These are phyloP conservation scores for Boletus rubroflammeus DNA, from an alignment of 768 basidiomycete genomes.

Conservation along the genomic window DNA sequence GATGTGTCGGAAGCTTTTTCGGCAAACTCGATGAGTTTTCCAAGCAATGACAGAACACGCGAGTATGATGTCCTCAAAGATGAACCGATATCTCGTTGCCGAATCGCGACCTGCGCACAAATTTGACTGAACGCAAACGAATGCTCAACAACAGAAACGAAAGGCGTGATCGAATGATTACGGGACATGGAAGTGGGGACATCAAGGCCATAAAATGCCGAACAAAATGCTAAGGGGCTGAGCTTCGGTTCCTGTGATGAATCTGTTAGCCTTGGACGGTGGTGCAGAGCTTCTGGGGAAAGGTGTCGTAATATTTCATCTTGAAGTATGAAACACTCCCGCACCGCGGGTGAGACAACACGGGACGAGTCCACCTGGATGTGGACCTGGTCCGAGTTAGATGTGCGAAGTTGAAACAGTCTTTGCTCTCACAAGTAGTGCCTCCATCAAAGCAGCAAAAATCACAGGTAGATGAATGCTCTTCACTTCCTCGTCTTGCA, in stretches of 20 bases:
- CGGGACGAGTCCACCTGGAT: conserved; percentile 36
- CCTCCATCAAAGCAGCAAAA: conserved; percentile 64
- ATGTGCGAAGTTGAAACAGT: not conserved
- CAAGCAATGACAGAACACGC: conserved; percentile 49
- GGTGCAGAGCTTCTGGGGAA: conserved; percentile 46
- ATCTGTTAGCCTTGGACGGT: conserved; percentile 46
- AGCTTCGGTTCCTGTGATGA: conserved; percentile 33
- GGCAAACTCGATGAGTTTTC: conserved; percentile 45
- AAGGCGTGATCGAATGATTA: conserved; percentile 38
- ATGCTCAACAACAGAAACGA: conserved; percentile 56
- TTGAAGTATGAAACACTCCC: conserved; percentile 45
- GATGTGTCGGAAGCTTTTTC: conserved; percentile 31
- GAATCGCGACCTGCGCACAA: conserved; percentile 40
- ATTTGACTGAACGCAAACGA: conserved; percentile 44
- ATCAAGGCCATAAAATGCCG: conserved; percentile 56
- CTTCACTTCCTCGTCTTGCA: conserved; percentile 85
- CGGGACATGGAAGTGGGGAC: conserved; percentile 28
- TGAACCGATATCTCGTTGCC: conserved; percentile 29
- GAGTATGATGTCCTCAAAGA: conserved; percentile 49
- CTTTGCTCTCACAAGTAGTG: conserved; percentile 49
- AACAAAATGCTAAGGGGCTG: conserved; percentile 54
- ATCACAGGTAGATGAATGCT: conserved; percentile 77
- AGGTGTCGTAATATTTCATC: conserved; percentile 53
- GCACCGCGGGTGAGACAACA: conserved; percentile 34
- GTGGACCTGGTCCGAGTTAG: conserved; percentile 30